Base-by-base conservation (phyloP, 331 rosid species). In the Saraca asoca region DNA sequence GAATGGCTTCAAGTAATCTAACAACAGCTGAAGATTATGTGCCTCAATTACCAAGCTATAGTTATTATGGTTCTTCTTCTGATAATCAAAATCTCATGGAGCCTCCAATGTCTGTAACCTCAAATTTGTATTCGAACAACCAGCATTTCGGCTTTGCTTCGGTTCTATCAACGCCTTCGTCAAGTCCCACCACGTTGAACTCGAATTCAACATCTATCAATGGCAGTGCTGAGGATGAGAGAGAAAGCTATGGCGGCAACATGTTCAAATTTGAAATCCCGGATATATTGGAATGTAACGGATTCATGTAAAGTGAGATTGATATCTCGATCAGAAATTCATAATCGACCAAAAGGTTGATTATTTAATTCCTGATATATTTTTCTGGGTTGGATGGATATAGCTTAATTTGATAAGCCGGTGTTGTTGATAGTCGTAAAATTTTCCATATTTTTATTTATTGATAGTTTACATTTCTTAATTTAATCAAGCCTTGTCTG, bases 211-310 rank as follows among this genome's bases (percentile, higher is more conserved):
- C 89, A 0, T 71, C 73, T 53, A 56, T 83, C 60, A 82, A 73
- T 61, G 73, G 77, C 62, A 44, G 64, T 45, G 78, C 77, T 0
- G 97, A 88, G 62, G 95, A 88, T 18, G 97, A 91, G 68, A 84
- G 82, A 51, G 95, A 86, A 57, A 85, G 91, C 81, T 81, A 88
- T 46, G 84, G 86, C 57, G 79, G 69, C 72, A 77, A 70, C 67
- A 20, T 82, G 50, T 67, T 87, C 69, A 77, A 70, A 75, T 84
- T 84, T 72, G 87, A 85, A 58, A 60, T 81, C 55, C 64, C 77
- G 19, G 75, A 84, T 53, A 45, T 86, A 10, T 69, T 83, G 51
- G 82, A 77, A 73, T 77, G 80, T 53, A 83, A 57, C 53, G 85
- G 80, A 44, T 81, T 76, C 79, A 48, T 83, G 79, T 78, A 66